Evolutionary conservation across 768 basidiomycete genomes (phyloP).

Genomic region (Russula emetica): DNA sequence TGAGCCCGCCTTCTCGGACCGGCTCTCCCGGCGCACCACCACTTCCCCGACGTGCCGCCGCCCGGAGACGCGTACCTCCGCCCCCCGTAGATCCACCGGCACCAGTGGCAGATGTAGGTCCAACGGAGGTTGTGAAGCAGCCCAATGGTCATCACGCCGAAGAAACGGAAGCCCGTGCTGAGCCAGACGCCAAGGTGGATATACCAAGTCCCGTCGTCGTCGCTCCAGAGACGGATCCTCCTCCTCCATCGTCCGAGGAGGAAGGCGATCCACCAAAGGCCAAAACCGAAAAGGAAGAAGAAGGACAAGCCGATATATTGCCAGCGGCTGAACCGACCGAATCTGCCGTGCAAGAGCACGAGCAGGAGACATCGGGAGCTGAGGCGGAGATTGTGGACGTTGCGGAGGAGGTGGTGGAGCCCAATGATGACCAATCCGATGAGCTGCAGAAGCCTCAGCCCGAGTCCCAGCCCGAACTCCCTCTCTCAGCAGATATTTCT

Average conservation of each 20-base stretch:
- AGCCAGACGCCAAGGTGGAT: background rate
- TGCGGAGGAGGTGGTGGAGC: background rate
- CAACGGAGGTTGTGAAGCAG: background rate
- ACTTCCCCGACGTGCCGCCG: constrained; percentile 61
- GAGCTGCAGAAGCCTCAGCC: background rate
- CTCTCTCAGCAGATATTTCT: background rate
- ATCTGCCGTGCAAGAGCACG: background rate
- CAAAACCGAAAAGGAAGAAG: background rate
- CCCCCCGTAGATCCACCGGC: constrained; percentile 3
- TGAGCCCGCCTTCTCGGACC: constrained; percentile 22
- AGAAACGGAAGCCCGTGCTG: background rate
- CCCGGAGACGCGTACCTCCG: constrained; percentile 39
- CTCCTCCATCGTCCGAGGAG: background rate
- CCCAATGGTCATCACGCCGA: constrained; percentile 16
- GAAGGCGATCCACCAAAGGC: background rate
- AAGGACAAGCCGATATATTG: background rate
- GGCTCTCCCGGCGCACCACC: constrained; percentile 51
- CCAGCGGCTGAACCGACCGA: background rate
- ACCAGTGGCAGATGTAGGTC: background rate
- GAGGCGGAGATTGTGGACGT: background rate
- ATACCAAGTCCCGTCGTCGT: background rate
- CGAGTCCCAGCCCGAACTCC: background rate
- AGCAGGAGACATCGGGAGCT: background rate
- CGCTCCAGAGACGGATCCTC: background rate
- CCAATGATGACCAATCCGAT: background rate